Evolutionary conservation across 2,329 filamentous ascomycete species (phyloP), one percentile per base, ranked within the genome.

Genomic region (Alternaria brassicae): DNA sequence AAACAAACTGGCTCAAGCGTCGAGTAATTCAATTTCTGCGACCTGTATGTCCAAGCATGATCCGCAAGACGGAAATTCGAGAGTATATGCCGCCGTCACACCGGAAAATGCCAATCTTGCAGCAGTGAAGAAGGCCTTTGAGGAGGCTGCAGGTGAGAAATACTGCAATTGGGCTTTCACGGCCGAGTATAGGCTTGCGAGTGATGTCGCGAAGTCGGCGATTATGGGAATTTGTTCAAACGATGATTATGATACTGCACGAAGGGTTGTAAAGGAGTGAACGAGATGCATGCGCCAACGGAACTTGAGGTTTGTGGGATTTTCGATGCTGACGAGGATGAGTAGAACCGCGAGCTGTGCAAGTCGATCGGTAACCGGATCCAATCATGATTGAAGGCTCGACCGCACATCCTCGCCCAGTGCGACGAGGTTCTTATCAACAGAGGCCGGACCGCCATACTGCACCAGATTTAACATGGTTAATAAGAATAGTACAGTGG

Each of bases 31-130:
- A 2, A 4, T 4, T 44, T 45, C 25, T 44, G 27, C 25, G 41
- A 0, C 19, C 6, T 10, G 0, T 19, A 6, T 45, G 41, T 1
- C 25, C 41, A 0, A 9, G 25, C 19, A 1, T 45, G 0, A 1
- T 45, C 0, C 41, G 41, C 4, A 45, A 45, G 41, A 13, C 25
- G 1, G 41, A 45, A 2, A 2, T 30, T 1, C 6, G n/a, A 45
- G 41, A 30, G 0, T 45, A 45, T 0, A 23, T 45, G 27, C 41
- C 1, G 30, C 19, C 12, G 2, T 42, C 2, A 42, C 21, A 9
- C 39, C 39, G 2, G n/a, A n/a, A 6, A 12, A 41, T 7, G 39
- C 12, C 13, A 21, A 41, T 25, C 21, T 7, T 8, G 39, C 39
- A 13, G 39, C 39, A 4, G 39, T 41, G 21, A 41, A 41, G 2